Evolutionary conservation across 176 grass and related monocot species (phyloP), one percentile per base, ranked within the genome.

Genomic region (Cenchrus purpureus): DNA sequence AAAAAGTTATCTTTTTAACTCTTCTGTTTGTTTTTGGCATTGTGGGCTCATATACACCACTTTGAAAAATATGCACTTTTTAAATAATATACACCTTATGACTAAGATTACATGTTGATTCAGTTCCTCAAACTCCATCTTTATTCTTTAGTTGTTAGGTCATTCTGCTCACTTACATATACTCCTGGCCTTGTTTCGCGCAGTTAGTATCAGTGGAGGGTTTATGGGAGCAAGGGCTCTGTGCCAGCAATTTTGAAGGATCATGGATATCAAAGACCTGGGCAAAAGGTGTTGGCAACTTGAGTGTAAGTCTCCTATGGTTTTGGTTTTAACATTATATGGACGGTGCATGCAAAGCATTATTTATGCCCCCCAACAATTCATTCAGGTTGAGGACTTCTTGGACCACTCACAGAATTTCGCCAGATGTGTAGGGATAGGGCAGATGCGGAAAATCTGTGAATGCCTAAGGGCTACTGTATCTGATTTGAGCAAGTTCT

Each of bases 311-410:
- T 84, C 60, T 57, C 15, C 62, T 51, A 67, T 74, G 50, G 67
- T 83, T 60, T 59, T 14, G 0, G 82, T 16, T 84, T 55, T 52
- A 34, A 49, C 43, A 73, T 64, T 40, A 34, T 4, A 34, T 48
- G 34, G 46, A 81, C 63, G 19, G 10, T 25, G 31, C 48, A 54
- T 71, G 66, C 59, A 82, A 76, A 69, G 12, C 55, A 17, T 55
- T 77, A 17, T 85, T 85, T 58, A 86, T 86, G 82, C 49, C 50
- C 31, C 20, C 44, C 68, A 17, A 62, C 29, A 55, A 82, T 77
- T 20, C 59, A 74, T 90, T 16, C 82, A 98, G 96, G 91, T 98
- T 79, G 93, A 98, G 71, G 97, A 98, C 81, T 98, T 95, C 86
- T 85, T 91, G 86, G 93, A 94, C 71, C 69, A 56, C 16, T 95